Evolutionary conservation across 2,329 filamentous ascomycete genomes (phyloP), one percentile per base, ranked within the genome.

Genomic region (Huntiella abstrusa): DNA sequence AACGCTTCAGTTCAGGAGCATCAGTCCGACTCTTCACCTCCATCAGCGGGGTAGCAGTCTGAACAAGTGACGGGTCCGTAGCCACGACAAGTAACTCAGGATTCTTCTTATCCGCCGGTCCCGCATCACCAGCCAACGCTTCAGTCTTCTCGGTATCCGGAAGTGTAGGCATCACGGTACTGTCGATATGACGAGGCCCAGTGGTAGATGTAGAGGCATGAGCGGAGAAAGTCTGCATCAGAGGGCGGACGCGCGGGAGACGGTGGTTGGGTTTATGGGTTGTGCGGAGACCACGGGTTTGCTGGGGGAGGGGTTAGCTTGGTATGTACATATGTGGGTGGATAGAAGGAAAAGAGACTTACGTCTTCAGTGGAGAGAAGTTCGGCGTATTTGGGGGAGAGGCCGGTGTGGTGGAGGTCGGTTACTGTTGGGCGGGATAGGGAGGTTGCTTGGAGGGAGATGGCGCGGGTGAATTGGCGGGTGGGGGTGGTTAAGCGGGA

Each of bases 181-280:
- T 65, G 60, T 77, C 71, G 49, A 75, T 65, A 49, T 66, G 61
- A 40, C 55, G 56, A 37, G 57, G 47, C 47, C 59, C 55, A 42
- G 56, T 48, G 3, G 56, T 51, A n/a, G 59, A 53, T 3, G 64
- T 60, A n/a, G 66, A 62, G 47, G 65, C 64, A 12, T 68, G 58
- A 5, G 67, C 58, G 54, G 64, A 63, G 63, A 78, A 77, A 55
- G 70, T 72, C 62, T 79, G 75, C 74, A 79, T 78, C 47, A 78
- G 61, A 36, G 73, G 74, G 55, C 51, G 54, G 60, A 49, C 58
- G 49, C 49, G 10, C 16, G 56, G 53, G 43, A 55, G 51, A 51
- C 58, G 58, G 50, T 66, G 60, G 32, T 13, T n/a, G 17, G 65
- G 67, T 45, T 67, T 65, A 56, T 70, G 67, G 47, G 64, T 60